Percentiles rank a stretch among this genome's conserved stretches.
These are phyloP conservation scores for Fusarium xylarioides DNA, from an alignment of 2,329 filamentous ascomycete species.

Conservation along the genomic window DNA sequence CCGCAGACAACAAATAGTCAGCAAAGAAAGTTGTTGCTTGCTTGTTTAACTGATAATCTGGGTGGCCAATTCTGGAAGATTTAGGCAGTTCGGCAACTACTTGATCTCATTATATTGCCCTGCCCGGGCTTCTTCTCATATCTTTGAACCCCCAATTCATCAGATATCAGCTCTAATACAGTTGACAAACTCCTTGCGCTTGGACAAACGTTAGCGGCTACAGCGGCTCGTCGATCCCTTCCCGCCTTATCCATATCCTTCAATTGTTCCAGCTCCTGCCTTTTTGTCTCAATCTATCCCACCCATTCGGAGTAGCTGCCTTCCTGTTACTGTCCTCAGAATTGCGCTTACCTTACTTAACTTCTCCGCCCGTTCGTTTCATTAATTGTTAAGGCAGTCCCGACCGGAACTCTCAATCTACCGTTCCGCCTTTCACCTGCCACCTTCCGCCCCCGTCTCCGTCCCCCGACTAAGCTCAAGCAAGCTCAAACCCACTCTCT, in stretches of 20 bases:
- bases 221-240: slow-evolving; percentile 32
- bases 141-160: neutral
- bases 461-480: slow-evolving; percentile 26
- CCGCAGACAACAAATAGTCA: neutral
- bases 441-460: slow-evolving; percentile 29
- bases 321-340: neutral
- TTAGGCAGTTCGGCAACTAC: slow-evolving; percentile 1
- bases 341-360: neutral
- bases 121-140: neutral
- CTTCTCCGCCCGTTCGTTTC: neutral
- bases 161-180: neutral
- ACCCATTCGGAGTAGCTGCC: slow-evolving; percentile 1
- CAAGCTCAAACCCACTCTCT: slow-evolving; percentile 21
- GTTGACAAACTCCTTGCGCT: neutral
- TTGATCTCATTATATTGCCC: neutral
- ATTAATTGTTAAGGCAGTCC: slow-evolving; percentile 5
- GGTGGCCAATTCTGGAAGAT: slow-evolving; percentile 1
- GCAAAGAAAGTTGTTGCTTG: slow-evolving; percentile 1
- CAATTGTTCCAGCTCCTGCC: neutral
- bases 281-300: slow-evolving; percentile 12
- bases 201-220: slow-evolving; percentile 18
- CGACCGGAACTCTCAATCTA: slow-evolving; percentile 31
- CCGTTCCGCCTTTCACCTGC: slow-evolving; percentile 19
- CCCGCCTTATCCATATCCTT: slow-evolving; percentile 9
- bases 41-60: neutral